These are phyloP conservation scores for Spinellus fusiger DNA, from an alignment of 192 early-diverging fungal species.

Conservation along the genomic window DNA sequence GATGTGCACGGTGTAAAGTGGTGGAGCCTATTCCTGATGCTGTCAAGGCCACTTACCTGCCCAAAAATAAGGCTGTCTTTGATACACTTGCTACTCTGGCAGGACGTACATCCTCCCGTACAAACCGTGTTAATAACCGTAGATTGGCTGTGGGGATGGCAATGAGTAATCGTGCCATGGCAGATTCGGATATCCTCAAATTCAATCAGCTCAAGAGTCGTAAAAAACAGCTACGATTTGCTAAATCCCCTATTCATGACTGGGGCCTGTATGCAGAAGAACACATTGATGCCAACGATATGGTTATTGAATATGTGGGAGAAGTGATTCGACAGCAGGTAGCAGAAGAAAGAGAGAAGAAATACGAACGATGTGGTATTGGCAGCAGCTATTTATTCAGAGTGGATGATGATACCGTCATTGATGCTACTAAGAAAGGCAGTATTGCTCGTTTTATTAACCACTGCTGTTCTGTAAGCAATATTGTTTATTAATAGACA, in stretches of 20 bases:
- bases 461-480: slow-evolving; percentile 90
- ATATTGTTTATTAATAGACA: background rate
- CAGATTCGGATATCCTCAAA: slow-evolving; percentile 70
- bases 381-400: slow-evolving; percentile 94
- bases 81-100: slow-evolving; percentile 21
- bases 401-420: slow-evolving; percentile 90
- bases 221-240: slow-evolving; percentile 87
- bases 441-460: slow-evolving; percentile 98
- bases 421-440: slow-evolving; percentile 97
- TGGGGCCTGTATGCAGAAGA: slow-evolving; percentile 97
- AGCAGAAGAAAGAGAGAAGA: slow-evolving; percentile 90
- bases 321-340: slow-evolving; percentile 92
- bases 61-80: slow-evolving; percentile 34
- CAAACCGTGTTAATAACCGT: slow-evolving; percentile 63
- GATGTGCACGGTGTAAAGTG: slow-evolving; percentile 80
- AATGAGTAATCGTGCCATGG: slow-evolving; percentile 42
- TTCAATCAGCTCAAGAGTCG: slow-evolving; percentile 92
- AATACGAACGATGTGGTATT: slow-evolving; percentile 91
- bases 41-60: slow-evolving; percentile 62
- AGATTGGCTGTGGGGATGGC: slow-evolving; percentile 52
- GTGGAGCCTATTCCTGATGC: slow-evolving; percentile 70
- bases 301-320: slow-evolving; percentile 99
- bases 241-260: slow-evolving; percentile 93
- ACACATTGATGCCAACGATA: slow-evolving; percentile 86
- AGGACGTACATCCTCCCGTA: slow-evolving; percentile 51